Evolutionary conservation across 106 monocot genomes (phyloP).

Genomic region (Cymbidium sinense): DNA sequence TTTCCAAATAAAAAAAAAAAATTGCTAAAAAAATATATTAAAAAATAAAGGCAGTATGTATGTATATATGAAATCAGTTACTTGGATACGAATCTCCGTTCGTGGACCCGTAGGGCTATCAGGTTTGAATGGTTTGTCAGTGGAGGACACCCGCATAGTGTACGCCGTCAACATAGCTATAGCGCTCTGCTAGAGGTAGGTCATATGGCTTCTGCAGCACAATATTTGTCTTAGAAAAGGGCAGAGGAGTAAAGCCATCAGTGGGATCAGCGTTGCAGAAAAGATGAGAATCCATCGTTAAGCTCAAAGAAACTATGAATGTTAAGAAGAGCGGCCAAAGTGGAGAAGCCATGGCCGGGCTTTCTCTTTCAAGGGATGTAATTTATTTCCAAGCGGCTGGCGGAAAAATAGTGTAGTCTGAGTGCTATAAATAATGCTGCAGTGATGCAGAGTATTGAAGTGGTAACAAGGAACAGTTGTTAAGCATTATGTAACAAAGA

Average conservation of each 20-base stretch:
- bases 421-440: no score
- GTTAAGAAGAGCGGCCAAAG: not conserved
- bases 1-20: not conserved
- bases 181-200: constrained; percentile 14
- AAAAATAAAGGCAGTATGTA: not conserved
- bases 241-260: constrained; percentile 19
- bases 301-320: constrained; percentile 10
- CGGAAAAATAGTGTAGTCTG: no score
- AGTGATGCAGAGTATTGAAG: no score
- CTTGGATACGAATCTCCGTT: constrained; percentile 27
- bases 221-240: constrained; percentile 20
- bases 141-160: constrained; percentile 22
- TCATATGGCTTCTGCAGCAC: constrained; percentile 26
- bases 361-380: no score
- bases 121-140: constrained; percentile 15
- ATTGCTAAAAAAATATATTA: not conserved
- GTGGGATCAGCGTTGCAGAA: constrained; percentile 30
- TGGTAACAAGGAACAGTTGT: no score
- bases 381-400: no score
- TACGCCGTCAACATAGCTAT: constrained; percentile 24
- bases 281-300: not conserved
- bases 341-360: not conserved
- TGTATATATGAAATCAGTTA: not conserved
- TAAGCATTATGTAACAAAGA: no score
- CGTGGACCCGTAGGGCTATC: constrained; percentile 21